A percentile compares a stretch with the other conserved stretches of the same genome.
Evolutionary conservation across 306 rosid genomes (phyloP).

Genomic region (Lagenaria siceraria): DNA sequence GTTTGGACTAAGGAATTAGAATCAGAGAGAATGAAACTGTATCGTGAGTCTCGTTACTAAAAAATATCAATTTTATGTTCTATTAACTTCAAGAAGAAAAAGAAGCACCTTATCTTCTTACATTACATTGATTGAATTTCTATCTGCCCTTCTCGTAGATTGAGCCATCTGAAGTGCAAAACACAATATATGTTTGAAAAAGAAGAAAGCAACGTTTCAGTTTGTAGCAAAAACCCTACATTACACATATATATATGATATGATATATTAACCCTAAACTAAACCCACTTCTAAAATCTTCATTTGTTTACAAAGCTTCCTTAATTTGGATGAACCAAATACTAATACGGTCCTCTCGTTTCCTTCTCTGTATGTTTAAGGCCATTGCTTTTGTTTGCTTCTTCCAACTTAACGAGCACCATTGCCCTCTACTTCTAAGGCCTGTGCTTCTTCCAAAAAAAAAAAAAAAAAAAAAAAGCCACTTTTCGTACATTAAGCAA

Average conservation of each 20-base stretch:
- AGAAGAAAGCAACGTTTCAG: slow-evolving; percentile 2
- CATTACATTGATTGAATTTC: neutral
- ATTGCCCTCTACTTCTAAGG: neutral
- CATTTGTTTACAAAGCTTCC: neutral
- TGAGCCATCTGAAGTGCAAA: neutral
- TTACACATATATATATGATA: too few species aligned
- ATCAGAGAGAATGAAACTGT: too few species aligned
- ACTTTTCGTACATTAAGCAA: slow-evolving; percentile 4
- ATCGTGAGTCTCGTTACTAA: too few species aligned
- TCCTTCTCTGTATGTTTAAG: neutral
- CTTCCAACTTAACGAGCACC: neutral
- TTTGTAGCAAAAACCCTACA: too few species aligned
- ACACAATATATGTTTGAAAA: too few species aligned
- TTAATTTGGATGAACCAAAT: neutral
- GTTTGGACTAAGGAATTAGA: too few species aligned
- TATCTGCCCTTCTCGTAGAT: neutral
- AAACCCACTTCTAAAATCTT: neutral
- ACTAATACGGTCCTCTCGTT: neutral
- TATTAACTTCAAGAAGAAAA: too few species aligned
- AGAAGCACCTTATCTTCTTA: neutral
- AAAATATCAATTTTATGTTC: too few species aligned
- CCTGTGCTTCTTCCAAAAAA: neutral
- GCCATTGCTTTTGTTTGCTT: neutral
- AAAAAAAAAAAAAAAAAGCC: too few species aligned
- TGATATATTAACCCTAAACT: neutral